phyloP scores from a whole-genome alignment of 495 filamentous ascomycete genomes.

The Penicillium macrosclerotiorum region DNA sequence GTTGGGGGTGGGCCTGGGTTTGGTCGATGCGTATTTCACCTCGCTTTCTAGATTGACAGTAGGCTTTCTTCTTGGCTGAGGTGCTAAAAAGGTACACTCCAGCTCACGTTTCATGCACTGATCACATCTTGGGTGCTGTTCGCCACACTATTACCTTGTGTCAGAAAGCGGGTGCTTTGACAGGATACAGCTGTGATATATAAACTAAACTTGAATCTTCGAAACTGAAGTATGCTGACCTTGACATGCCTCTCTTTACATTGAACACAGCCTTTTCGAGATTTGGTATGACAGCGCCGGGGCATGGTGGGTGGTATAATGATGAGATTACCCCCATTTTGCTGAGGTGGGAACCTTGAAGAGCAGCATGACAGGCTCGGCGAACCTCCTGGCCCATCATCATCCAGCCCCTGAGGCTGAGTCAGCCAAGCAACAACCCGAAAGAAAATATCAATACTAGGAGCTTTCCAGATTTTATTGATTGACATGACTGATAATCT shows the following conservation, averaged over 20 bases:
- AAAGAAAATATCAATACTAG: too few relatives aligned
- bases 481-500: too few relatives aligned
- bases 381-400: too few relatives aligned
- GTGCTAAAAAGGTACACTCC: conserved; percentile 9
- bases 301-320: conserved; percentile 5
- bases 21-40: neutral
- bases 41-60: neutral
- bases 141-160: conserved; percentile 10
- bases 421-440: too few relatives aligned
- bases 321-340: neutral
- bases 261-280: conserved; percentile 11
- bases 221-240: conserved; percentile 4
- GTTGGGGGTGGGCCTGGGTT: neutral
- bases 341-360: neutral
- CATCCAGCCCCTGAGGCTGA: too few relatives aligned
- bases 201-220: too few relatives aligned
- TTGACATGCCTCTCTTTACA: conserved; percentile 17
- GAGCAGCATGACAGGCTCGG: too few relatives aligned
- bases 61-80: conserved; percentile 8
- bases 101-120: conserved; percentile 9
- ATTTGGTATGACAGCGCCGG: conserved; percentile 17
- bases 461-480: too few relatives aligned
- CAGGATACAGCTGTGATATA: too few relatives aligned
- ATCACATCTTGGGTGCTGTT: conserved; percentile 9
- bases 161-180: neutral